A percentile compares a stretch with the other conserved stretches of the same genome.
These are phyloP conservation scores for Vishniacozyma victoriae DNA, from an alignment of 768 basidiomycete species.

Conservation along the genomic window DNA sequence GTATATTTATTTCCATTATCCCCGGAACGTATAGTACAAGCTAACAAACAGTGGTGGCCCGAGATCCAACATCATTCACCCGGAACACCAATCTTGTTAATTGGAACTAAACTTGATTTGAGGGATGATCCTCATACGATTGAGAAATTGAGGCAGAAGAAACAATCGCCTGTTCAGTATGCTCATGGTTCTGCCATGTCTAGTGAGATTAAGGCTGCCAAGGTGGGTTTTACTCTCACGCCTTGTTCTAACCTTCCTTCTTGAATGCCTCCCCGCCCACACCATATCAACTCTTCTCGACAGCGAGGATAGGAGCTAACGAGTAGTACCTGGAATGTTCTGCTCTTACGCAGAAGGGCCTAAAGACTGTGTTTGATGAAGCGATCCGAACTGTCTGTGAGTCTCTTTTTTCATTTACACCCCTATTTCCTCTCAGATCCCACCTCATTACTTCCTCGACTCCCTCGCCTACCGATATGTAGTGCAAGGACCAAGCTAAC, in stretches of 20 bases:
- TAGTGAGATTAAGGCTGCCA: slow-evolving; percentile 40
- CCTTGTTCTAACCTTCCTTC: slow-evolving; percentile 1
- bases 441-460: too few relatives aligned
- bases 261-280: not conserved
- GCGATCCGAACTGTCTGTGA: slow-evolving; percentile 46
- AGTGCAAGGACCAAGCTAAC: not conserved
- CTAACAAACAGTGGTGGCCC: slow-evolving; percentile 35
- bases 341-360: slow-evolving; percentile 45
- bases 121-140: slow-evolving; percentile 78
- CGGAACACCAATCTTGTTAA: slow-evolving; percentile 86
- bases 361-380: slow-evolving; percentile 49
- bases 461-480: too few relatives aligned
- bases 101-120: slow-evolving; percentile 90
- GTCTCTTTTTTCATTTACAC: slow-evolving; percentile 10
- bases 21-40: not conserved
- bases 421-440: too few relatives aligned
- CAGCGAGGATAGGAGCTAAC: slow-evolving; percentile 3
- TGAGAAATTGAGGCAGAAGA: slow-evolving; percentile 42
- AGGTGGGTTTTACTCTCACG: slow-evolving; percentile 15
- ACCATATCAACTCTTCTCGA: not conserved
- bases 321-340: slow-evolving; percentile 44
- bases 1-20: slow-evolving; percentile 12
- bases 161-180: slow-evolving; percentile 43
- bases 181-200: slow-evolving; percentile 33
- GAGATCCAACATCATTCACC: slow-evolving; percentile 94